Evolutionary conservation across 495 filamentous ascomycete species (phyloP), one percentile per base, ranked within the genome.

Genomic region (Elasticomyces elasticus): DNA sequence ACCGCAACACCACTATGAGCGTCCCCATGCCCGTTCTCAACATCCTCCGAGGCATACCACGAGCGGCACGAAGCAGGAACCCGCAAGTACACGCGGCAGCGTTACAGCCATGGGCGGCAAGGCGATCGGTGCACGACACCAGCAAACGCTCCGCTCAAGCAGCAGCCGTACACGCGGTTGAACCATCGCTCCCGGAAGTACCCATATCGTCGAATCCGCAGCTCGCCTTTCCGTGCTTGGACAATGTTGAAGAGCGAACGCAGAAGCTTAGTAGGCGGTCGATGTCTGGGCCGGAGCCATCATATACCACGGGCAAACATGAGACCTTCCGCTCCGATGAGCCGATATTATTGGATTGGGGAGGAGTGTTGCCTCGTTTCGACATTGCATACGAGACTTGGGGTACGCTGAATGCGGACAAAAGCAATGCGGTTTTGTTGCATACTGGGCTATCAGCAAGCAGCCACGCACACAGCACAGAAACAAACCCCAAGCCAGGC

Each of bases 401-500:
- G 92, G 92, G 92, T 4, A 65, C 73, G 23, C 68, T 96, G 64
- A 96, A 95, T 65, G 67, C 74, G 5, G 81, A 86, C 66, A 85
- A 78, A 64, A 89, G 84, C 60, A 99, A 99, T 68, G 88, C 82
- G 7, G 89, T 99, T 56, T 77, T 99, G 4, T 72, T 99, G 0
- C 88, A 96, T 66, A 99, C 92, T 0, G 92, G 92, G 13, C 79
- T 99, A 2, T 95, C 89, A 2, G 92, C 92, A 13, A 95, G 89
- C 10, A 95, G 89, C 49, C 92, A 99, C 69, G 92, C 92, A 1
- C 89, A 91, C 59, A 95, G 89, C 40, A 97, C 91, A 22, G 72
- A 75, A 31, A 74, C 71, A 13, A 99, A 97, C 66, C 79, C 86
- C 0, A 86, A 94, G 67, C 82, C 86, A 0, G 92, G 92, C 0